Base-by-base conservation (phyloP, 495 filamentous ascomycete species). In the Hyaloscypha variabilis region DNA sequence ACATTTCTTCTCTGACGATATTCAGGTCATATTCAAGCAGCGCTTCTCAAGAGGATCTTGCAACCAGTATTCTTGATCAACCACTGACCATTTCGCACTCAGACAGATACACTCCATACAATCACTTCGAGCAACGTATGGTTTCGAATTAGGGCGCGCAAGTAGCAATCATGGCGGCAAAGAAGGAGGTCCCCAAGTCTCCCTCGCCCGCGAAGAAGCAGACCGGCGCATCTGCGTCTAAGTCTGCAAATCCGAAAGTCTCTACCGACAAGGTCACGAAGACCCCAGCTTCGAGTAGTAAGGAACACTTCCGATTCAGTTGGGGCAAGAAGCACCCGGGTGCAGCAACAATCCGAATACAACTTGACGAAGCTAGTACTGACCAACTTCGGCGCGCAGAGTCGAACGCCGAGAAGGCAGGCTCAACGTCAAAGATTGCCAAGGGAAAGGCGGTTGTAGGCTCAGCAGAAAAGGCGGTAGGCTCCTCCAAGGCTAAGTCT, bases 191-290 rank as follows among this genome's bases (percentile, higher is more conserved):
- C 19, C 11, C 39, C 19, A 19, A 34, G 13, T 34, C 31, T 6
- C 31, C 31, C 13, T 34, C 39, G 39, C 13, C 39, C 14, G 39
- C 39, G 11, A 46, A 46, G 39, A 17, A 14, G 5, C 6, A 13
- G 11, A 14, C 39, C 11, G 39, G 8, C 39, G 0, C 11, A 10
- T 46, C 39, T 46, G 39, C 39, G 19, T 4, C 8, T 1, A 42
- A 42, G 58, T 19, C 58, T 46, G 36, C 58, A 11, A 60, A 49
- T 46, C 28, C 29, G 26, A 63, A 54, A 30, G 29, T 63, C 19
- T 21, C 42, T 54, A 19, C 13, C 25, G 51, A 54, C 26, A 63
- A 54, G 49, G 51, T 39, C 28, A 19, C 28, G 26, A 39, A 54
- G 60, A 31, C 29, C 14, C 14, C 39, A 46, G 6, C 6, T 3